A percentile compares a stretch with the other conserved stretches of the same genome.
These are phyloP conservation scores for Chaetomium cochliodes DNA, from an alignment of 495 filamentous ascomycete species.

Conservation along the genomic window DNA sequence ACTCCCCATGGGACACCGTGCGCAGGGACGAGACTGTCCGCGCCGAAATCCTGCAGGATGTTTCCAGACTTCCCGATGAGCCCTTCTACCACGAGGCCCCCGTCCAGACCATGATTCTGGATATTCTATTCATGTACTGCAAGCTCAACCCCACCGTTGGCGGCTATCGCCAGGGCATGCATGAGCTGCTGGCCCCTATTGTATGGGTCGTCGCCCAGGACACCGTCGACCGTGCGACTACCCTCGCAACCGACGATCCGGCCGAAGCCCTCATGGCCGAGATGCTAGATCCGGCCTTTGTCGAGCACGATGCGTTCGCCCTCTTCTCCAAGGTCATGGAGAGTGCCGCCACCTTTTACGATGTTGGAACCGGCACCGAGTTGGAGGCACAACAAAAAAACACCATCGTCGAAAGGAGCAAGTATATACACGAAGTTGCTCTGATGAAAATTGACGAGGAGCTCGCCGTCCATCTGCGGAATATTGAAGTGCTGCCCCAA, in stretches of 20 bases:
- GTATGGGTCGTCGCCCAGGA: constrained; percentile 85
- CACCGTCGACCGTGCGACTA: constrained; percentile 53
- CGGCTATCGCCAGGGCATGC: constrained; percentile 93
- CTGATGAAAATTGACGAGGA: constrained; percentile 75
- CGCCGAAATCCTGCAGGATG: constrained; percentile 92
- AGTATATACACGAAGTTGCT: constrained; percentile 78
- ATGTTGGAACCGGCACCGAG: constrained; percentile 50
- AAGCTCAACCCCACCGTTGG: constrained; percentile 86
- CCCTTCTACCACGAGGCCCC: constrained; percentile 77
- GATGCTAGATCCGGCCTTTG: constrained; percentile 64
- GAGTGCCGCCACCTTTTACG: constrained; percentile 82
- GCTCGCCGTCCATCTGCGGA: constrained; percentile 75
- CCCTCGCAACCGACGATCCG: constrained; percentile 21
- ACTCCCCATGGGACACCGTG: constrained; percentile 85
- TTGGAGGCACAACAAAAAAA: constrained; percentile 42
- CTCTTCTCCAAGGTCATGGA: constrained; percentile 87
- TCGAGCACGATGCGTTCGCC: constrained; percentile 90
- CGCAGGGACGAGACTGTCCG: constrained; percentile 81
- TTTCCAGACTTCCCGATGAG: constrained; percentile 90
- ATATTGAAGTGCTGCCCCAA: constrained; percentile 89
- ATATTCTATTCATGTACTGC: constrained; percentile 90
- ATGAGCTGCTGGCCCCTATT: constrained; percentile 88
- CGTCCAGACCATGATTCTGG: constrained; percentile 78
- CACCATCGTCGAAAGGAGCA: constrained; percentile 81
- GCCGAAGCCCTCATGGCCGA: constrained; percentile 55